Conservation (phyloP, 202 grass and related monocot species). For the Eragrostis tef region DNA sequence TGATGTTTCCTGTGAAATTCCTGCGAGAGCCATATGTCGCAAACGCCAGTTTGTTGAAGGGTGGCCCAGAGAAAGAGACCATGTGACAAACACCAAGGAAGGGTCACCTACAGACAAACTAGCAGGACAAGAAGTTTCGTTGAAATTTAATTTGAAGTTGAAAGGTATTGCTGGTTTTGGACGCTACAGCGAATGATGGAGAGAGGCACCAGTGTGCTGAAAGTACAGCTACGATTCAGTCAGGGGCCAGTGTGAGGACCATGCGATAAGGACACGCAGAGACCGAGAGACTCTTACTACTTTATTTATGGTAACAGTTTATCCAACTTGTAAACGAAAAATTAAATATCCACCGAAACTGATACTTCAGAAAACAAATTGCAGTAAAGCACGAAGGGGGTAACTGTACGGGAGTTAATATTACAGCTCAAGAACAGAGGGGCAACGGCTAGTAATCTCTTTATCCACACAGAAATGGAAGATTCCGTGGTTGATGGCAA, state of each 20-base stretch:
- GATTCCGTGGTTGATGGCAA: constrained; percentile 22
- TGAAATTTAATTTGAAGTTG: background rate
- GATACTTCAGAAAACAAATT: background rate
- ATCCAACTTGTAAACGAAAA: background rate
- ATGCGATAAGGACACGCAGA: constrained; percentile 23
- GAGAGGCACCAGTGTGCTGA: background rate
- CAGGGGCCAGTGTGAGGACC: constrained; percentile 18
- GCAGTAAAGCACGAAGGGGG: no score
- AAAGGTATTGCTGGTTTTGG: constrained; percentile 11
- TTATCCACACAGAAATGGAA: background rate
- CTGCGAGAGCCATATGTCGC: background rate
- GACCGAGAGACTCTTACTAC: constrained; percentile 3
- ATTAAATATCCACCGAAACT: background rate
- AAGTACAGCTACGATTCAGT: background rate
- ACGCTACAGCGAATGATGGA: constrained; percentile 9
- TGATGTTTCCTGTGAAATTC: background rate
- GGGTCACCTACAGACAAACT: background rate
- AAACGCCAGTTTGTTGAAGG: background rate
- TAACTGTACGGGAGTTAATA: background rate
- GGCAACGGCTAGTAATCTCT: background rate
- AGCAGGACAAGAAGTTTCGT: background rate
- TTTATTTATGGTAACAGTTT: background rate
- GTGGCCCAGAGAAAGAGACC: constrained; percentile 9
- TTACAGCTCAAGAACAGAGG: background rate
- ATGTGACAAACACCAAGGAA: background rate